Conservation (phyloP, 2,329 filamentous ascomycete genomes). For the Exophiala sp. region DNA sequence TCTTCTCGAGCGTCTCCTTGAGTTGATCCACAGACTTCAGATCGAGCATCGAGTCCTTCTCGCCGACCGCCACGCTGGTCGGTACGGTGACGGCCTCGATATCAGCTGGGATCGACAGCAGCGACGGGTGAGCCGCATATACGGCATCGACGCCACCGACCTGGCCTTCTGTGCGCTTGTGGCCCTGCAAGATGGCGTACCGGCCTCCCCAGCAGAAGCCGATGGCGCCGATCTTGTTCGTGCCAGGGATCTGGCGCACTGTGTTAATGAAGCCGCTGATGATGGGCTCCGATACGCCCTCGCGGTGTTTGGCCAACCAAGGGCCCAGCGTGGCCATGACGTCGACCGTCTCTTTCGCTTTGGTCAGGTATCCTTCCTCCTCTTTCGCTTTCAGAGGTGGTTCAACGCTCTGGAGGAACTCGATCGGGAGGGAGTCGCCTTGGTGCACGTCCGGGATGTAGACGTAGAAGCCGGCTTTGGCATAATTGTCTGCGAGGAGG, state of each 20-base stretch:
- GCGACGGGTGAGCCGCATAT: conserved; percentile 41
- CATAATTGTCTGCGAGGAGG: conserved; percentile 48
- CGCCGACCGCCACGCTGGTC: conserved; percentile 40
- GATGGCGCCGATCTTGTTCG: conserved; percentile 39
- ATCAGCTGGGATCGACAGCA: conserved; percentile 42
- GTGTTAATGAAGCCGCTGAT: conserved; percentile 43
- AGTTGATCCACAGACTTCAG: conserved; percentile 39
- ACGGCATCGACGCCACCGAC: conserved; percentile 40
- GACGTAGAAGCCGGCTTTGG: conserved; percentile 44
- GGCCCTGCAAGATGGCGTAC: conserved; percentile 37
- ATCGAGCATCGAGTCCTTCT: conserved; percentile 42
- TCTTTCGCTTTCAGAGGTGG: conserved; percentile 41
- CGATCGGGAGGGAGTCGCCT: conserved; percentile 39
- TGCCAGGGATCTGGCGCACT: conserved; percentile 38
- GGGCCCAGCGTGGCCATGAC: conserved; percentile 41
- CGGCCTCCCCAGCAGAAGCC: conserved; percentile 50
- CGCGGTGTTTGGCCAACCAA: conserved; percentile 44
- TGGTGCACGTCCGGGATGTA: conserved; percentile 44
- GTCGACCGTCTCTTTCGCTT: conserved; percentile 40
- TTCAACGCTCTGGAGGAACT: conserved; percentile 42
- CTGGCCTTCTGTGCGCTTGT: conserved; percentile 26
- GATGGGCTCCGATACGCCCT: conserved; percentile 41
- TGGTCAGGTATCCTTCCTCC: conserved; percentile 36
- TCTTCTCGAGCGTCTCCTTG: conserved; percentile 41
- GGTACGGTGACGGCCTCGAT: conserved; percentile 41